Evolutionary conservation across 208 protist species (phyloP).

Genomic region (Leishmania arabica): DNA sequence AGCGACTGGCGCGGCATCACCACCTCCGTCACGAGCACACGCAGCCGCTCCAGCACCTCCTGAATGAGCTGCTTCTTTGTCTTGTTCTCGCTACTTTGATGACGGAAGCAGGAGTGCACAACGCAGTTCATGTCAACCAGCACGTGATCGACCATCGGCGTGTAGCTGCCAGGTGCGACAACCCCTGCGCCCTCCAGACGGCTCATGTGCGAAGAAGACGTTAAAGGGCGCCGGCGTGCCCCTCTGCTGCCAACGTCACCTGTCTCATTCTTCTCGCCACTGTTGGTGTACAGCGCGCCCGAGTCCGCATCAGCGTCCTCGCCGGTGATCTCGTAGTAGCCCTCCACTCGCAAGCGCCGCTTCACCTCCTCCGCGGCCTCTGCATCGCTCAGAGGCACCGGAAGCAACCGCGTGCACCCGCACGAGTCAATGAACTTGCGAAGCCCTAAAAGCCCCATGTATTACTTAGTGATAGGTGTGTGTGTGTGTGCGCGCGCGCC

Average conservation of each 20-base stretch:
- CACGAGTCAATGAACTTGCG: conserved; percentile 83
- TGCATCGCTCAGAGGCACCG: conserved; percentile 50
- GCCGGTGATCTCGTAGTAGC: neutral
- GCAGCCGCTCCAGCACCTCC: conserved; percentile 73
- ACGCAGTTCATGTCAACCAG: conserved; percentile 90
- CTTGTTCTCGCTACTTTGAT: conserved; percentile 31
- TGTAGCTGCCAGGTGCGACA: neutral
- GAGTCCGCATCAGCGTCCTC: neutral
- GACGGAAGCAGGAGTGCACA: conserved; percentile 71
- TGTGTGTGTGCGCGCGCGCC: neutral
- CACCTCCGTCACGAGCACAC: conserved; percentile 66
- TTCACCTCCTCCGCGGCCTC: conserved; percentile 36
- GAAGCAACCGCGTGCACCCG: conserved; percentile 72
- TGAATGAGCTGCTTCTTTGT: conserved; percentile 70
- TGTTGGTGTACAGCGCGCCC: neutral
- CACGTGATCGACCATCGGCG: conserved; percentile 63
- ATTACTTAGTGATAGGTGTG: neutral
- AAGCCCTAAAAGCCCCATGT: conserved; percentile 81
- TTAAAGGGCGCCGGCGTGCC: conserved; percentile 7
- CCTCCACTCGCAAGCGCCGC: conserved; percentile 24
- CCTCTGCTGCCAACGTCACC: neutral
- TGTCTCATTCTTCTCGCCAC: neutral
- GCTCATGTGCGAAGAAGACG: conserved; percentile 22
- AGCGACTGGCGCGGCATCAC: conserved; percentile 62
- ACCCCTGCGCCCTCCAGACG: neutral